Conservation (phyloP, 805 yeast genomes). For the Pichia heedii region DNA sequence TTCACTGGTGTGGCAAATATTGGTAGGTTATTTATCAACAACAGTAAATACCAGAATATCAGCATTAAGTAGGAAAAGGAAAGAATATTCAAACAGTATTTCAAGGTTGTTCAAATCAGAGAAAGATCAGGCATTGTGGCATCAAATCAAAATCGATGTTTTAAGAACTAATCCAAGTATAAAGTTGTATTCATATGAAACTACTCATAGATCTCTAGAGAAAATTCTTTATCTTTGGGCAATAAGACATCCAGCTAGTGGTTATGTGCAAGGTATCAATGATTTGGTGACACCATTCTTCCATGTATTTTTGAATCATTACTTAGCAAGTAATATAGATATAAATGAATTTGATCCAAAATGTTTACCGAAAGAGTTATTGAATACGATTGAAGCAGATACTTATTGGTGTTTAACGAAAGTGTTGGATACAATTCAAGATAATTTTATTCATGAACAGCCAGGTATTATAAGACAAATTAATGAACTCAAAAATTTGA, state of each 20-base stretch:
- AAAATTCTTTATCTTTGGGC: slow-evolving; percentile 89
- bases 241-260: slow-evolving; percentile 92
- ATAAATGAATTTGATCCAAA: slow-evolving; percentile 58
- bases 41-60: slow-evolving; percentile 66
- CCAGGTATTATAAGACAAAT: slow-evolving; percentile 96
- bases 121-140: slow-evolving; percentile 78
- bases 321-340: slow-evolving; percentile 37
- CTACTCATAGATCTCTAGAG: slow-evolving; percentile 73
- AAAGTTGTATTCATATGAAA: slow-evolving; percentile 54
- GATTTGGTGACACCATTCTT: slow-evolving; percentile 90
- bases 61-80: slow-evolving; percentile 68
- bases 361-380: slow-evolving; percentile 46
- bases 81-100: slow-evolving; percentile 75
- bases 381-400: slow-evolving; percentile 81
- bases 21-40: slow-evolving; percentile 85
- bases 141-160: slow-evolving; percentile 90
- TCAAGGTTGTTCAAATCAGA: slow-evolving; percentile 49
- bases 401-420: slow-evolving; percentile 95
- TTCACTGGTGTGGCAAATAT: slow-evolving; percentile 80
- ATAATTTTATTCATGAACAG: slow-evolving; percentile 94
- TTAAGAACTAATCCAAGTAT: slow-evolving; percentile 89
- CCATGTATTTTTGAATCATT: slow-evolving; percentile 72
- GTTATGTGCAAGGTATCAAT: slow-evolving; percentile 96
- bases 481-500: slow-evolving; percentile 63
- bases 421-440: slow-evolving; percentile 88